These are phyloP conservation scores for Xylaria castorea DNA, from an alignment of 495 filamentous ascomycete species.

Conservation along the genomic window DNA sequence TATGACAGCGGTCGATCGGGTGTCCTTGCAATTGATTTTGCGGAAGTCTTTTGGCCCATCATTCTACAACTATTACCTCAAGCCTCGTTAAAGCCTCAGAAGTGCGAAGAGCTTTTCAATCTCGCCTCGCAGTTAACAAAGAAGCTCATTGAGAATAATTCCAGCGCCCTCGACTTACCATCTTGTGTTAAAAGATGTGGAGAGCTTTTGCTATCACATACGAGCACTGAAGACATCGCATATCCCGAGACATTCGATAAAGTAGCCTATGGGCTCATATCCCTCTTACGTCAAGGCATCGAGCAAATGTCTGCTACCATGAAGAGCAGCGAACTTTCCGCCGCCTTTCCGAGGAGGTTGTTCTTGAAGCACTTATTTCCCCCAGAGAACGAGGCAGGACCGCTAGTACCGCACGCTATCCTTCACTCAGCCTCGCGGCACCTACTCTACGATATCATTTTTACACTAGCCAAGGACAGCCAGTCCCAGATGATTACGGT, in stretches of 20 bases:
- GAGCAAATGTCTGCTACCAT: constrained; percentile 27
- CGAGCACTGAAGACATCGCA: constrained; percentile 53
- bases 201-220: constrained; percentile 59
- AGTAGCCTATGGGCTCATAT: constrained; percentile 56
- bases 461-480: constrained; percentile 63
- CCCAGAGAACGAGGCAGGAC: constrained; percentile 52
- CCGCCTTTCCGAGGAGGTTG: constrained; percentile 61
- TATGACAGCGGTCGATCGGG: constrained; percentile 21
- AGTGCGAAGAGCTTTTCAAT: constrained; percentile 53
- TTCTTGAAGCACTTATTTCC: constrained; percentile 76
- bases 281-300: constrained; percentile 44
- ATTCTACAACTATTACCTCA: constrained; percentile 50
- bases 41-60: constrained; percentile 56
- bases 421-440: constrained; percentile 64
- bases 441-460: constrained; percentile 68
- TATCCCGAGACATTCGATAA: constrained; percentile 56
- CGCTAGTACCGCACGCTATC: constrained; percentile 43
- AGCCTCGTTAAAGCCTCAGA: constrained; percentile 42
- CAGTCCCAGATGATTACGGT: constrained; percentile 54
- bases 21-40: constrained; percentile 44
- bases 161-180: constrained; percentile 57
- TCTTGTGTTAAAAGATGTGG: constrained; percentile 61
- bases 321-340: constrained; percentile 24
- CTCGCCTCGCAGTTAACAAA: constrained; percentile 59
- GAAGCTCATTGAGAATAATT: constrained; percentile 58